Evolutionary conservation across 345 rosid genomes (phyloP).

Genomic region (Gossypium arboreum): DNA sequence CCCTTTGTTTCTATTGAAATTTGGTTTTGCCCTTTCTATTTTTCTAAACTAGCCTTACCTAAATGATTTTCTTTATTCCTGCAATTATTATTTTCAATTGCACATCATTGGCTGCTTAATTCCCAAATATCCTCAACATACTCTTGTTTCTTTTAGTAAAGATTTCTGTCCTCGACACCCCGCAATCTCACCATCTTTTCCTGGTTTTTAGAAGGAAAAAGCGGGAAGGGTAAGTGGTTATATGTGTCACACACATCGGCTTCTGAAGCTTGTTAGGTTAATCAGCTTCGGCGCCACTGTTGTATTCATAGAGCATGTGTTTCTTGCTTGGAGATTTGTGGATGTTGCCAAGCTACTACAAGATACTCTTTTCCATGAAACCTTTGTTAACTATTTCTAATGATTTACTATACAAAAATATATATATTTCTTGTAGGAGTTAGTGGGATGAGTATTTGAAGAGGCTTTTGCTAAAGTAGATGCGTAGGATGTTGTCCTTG

Average conservation of each 20-base stretch:
- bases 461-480: conserved; percentile 15
- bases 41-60: conserved; percentile 12
- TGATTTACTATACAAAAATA: background rate
- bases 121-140: conserved; percentile 19
- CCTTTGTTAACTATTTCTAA: conserved; percentile 10
- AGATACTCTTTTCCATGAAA: conserved; percentile 27
- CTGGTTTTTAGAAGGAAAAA: conserved; percentile 63
- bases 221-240: conserved; percentile 41
- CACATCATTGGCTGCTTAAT: conserved; percentile 24
- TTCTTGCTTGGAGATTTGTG: conserved; percentile 26
- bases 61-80: conserved; percentile 13
- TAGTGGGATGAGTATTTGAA: conserved; percentile 11
- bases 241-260: conserved; percentile 23
- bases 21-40: background rate
- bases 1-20: conserved; percentile 7
- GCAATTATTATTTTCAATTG: background rate
- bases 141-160: conserved; percentile 24
- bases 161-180: conserved; percentile 22
- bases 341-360: conserved; percentile 18
- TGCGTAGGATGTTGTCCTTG: conserved; percentile 12
- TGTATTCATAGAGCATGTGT: conserved; percentile 7
- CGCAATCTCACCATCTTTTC: conserved; percentile 38
- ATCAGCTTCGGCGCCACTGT: conserved; percentile 20
- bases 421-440: conserved; percentile 4
- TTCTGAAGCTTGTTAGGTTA: conserved; percentile 16